Evolutionary conservation across 768 basidiomycete genomes (phyloP).

Genomic region (Xanthoconium purpureum): DNA sequence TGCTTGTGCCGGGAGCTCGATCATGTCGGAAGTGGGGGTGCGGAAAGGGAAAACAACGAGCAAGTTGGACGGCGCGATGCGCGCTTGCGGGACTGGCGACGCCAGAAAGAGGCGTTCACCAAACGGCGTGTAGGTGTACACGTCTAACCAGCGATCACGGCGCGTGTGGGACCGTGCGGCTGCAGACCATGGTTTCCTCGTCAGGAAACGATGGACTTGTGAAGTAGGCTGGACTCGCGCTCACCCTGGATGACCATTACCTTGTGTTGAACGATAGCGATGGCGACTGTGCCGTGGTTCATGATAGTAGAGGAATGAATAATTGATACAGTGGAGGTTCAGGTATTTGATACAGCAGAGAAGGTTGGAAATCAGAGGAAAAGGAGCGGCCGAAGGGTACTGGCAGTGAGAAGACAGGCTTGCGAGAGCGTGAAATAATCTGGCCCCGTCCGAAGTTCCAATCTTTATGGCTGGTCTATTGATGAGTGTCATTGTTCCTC

Average conservation of each 20-base stretch:
- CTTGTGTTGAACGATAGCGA: constrained; percentile 66
- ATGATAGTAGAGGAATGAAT: constrained; percentile 30
- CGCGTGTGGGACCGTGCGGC: constrained; percentile 55
- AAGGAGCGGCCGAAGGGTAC: constrained; percentile 3
- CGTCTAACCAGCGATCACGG: constrained; percentile 61
- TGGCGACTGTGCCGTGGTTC: constrained; percentile 58
- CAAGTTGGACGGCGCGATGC: constrained; percentile 58
- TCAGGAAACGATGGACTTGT: constrained; percentile 2
- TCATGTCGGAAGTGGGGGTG: constrained; percentile 46
- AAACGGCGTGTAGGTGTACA: constrained; percentile 61
- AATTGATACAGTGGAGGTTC: constrained; percentile 14
- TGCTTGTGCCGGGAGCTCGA: constrained; percentile 60
- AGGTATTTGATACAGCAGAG: constrained; percentile 20
- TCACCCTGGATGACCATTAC: constrained; percentile 68
- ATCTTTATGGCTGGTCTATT: constrained; percentile 21
- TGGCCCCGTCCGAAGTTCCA: neutral
- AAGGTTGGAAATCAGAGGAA: neutral
- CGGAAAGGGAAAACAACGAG: constrained; percentile 49
- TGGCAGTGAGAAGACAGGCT: neutral
- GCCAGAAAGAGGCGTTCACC: constrained; percentile 66
- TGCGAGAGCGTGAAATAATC: neutral
- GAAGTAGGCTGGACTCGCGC: neutral
- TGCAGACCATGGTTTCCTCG: constrained; percentile 21
- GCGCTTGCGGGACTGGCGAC: constrained; percentile 55
- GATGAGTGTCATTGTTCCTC: constrained; percentile 17